Evolutionary conservation across 2,329 filamentous ascomycete species (phyloP).

Genomic region (Penicillium aurantiogriseum): DNA sequence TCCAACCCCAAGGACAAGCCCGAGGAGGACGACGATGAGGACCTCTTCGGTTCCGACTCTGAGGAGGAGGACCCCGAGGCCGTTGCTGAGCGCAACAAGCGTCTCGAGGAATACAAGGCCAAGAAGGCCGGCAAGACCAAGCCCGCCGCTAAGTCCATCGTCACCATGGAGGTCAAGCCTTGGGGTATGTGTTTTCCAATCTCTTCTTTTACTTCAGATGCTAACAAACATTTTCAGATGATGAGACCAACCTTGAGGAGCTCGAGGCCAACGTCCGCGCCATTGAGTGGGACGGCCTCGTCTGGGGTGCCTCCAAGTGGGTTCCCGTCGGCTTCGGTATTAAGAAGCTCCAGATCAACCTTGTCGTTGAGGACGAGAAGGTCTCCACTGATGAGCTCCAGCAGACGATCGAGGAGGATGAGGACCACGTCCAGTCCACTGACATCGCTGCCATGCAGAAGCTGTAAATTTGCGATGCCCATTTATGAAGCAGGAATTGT

Average conservation of each 20-base stretch:
- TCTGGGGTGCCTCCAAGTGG: slow-evolving; percentile 91
- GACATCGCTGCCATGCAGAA: slow-evolving; percentile 91
- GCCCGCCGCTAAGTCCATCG: slow-evolving; percentile 90
- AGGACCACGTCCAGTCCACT: slow-evolving; percentile 94
- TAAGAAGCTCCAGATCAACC: slow-evolving; percentile 98
- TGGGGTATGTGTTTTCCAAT: slow-evolving; percentile 71
- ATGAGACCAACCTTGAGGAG: slow-evolving; percentile 86
- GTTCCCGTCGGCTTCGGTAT: slow-evolving; percentile 94
- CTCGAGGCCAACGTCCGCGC: slow-evolving; percentile 77
- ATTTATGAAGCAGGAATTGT: slow-evolving; percentile 34
- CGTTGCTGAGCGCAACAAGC: slow-evolving; percentile 78
- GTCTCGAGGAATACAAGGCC: slow-evolving; percentile 88
- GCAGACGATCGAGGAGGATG: slow-evolving; percentile 78
- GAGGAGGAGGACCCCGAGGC: slow-evolving; percentile 94
- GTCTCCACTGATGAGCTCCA: slow-evolving; percentile 83
- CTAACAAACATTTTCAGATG: slow-evolving; percentile 55
- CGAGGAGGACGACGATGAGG: slow-evolving; percentile 75
- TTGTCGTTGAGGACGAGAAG: slow-evolving; percentile 97
- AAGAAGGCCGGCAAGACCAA: slow-evolving; percentile 96
- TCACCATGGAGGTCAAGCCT: slow-evolving; percentile 95
- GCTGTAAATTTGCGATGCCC: slow-evolving; percentile 60
- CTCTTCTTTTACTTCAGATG: neutral
- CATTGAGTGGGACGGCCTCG: slow-evolving; percentile 89
- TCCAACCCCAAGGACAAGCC: slow-evolving; percentile 84
- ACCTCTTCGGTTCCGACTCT: slow-evolving; percentile 89